Evolutionary conservation across 2,329 filamentous ascomycete genomes (phyloP).

Genomic region (Dissoconium aciculare): DNA sequence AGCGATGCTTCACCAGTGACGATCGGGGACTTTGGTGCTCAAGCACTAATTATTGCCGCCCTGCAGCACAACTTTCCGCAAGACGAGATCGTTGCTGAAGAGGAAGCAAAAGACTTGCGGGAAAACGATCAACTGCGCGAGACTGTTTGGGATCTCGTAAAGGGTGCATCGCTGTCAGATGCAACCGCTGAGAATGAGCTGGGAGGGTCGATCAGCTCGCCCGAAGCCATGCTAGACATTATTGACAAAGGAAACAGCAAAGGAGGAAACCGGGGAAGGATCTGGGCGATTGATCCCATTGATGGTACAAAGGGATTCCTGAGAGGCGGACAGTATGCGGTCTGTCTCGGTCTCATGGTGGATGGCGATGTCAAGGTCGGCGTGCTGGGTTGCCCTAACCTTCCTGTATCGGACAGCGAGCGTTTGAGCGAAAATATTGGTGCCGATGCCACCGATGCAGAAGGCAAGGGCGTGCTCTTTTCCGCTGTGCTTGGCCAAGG

Average conservation of each 20-base stretch:
- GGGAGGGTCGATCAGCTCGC: slow-evolving; percentile 51
- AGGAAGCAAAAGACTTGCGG: slow-evolving; percentile 71
- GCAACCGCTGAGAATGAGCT: slow-evolving; percentile 49
- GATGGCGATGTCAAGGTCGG: slow-evolving; percentile 90
- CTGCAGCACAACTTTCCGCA: slow-evolving; percentile 78
- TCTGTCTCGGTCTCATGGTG: slow-evolving; percentile 81
- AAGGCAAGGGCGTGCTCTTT: slow-evolving; percentile 74
- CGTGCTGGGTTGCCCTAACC: slow-evolving; percentile 87
- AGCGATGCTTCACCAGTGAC: slow-evolving; percentile 94
- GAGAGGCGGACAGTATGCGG: slow-evolving; percentile 89
- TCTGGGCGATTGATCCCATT: slow-evolving; percentile 96
- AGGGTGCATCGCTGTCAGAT: slow-evolving; percentile 54
- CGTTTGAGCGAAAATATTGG: slow-evolving; percentile 58
- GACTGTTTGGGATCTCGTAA: slow-evolving; percentile 74
- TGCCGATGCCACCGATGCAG: slow-evolving; percentile 55
- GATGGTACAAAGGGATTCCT: slow-evolving; percentile 97
- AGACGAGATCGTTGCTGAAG: slow-evolving; percentile 87
- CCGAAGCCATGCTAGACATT: slow-evolving; percentile 47
- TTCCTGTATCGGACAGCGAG: slow-evolving; percentile 69
- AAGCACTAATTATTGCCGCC: slow-evolving; percentile 86
- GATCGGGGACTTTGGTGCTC: slow-evolving; percentile 93
- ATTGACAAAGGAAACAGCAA: slow-evolving; percentile 48
- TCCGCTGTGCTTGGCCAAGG: slow-evolving; percentile 67
- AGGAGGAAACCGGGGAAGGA: slow-evolving; percentile 59
- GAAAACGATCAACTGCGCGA: slow-evolving; percentile 53